These are phyloP conservation scores for Exophiala sideris DNA, from an alignment of 2,329 filamentous ascomycete species.

Conservation along the genomic window DNA sequence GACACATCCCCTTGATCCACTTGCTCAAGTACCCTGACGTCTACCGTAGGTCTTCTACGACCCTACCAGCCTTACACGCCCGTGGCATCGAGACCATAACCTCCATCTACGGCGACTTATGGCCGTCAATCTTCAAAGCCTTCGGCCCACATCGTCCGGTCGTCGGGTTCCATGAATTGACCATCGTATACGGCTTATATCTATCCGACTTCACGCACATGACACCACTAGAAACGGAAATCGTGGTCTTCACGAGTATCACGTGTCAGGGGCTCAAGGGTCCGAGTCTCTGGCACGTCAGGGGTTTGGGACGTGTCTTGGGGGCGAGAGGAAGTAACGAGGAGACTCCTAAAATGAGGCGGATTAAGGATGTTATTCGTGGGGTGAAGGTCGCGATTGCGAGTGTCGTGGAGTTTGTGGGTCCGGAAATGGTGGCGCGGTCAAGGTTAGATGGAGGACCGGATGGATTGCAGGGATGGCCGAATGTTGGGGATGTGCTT, in stretches of 20 bases:
- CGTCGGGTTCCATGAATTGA: slow-evolving; percentile 71
- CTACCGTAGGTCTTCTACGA: slow-evolving; percentile 23
- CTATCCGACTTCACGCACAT: slow-evolving; percentile 42
- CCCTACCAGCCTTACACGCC: slow-evolving; percentile 27
- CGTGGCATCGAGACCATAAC: slow-evolving; percentile 33
- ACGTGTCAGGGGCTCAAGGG: slow-evolving; percentile 44
- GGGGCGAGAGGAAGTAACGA: slow-evolving; percentile 26
- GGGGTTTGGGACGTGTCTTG: slow-evolving; percentile 40
- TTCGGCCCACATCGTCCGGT: slow-evolving; percentile 34
- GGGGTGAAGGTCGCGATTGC: slow-evolving; percentile 23
- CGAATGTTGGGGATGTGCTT: slow-evolving; percentile 28
- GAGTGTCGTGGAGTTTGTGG: slow-evolving; percentile 23
- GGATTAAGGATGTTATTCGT: slow-evolving; percentile 24
- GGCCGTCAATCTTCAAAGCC: slow-evolving; percentile 31
- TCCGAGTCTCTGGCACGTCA: slow-evolving; percentile 46
- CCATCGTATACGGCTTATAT: slow-evolving; percentile 64
- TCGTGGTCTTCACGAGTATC: slow-evolving; percentile 43
- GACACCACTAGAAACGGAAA: slow-evolving; percentile 43
- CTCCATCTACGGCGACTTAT: slow-evolving; percentile 32
- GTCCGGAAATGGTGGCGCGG: slow-evolving; percentile 20
- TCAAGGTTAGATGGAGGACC: slow-evolving; percentile 20
- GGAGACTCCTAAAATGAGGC: slow-evolving; percentile 9
- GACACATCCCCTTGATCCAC: too few species aligned
- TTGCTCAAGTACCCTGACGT: too few species aligned
- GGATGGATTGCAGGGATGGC: slow-evolving; percentile 18